phyloP scores from a whole-genome alignment of 1,284 basidiomycete genomes.

The Ustilago bromivora region DNA sequence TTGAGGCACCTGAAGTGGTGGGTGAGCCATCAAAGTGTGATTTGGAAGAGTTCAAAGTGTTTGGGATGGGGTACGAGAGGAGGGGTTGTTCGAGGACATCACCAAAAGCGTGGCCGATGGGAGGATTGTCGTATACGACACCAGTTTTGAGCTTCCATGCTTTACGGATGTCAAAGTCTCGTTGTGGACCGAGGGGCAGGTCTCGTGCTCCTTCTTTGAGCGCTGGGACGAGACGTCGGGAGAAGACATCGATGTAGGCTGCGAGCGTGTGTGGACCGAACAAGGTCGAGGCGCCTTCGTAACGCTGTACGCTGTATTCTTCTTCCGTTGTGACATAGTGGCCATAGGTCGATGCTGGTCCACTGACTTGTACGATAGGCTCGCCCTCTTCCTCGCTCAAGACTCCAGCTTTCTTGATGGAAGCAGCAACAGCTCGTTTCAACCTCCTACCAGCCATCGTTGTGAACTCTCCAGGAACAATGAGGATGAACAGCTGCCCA shows the following conservation, averaged over 20 bases:
- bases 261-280: conserved; percentile 84
- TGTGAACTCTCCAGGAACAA: conserved; percentile 79
- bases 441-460: conserved; percentile 74
- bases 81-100: conserved; percentile 77
- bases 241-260: conserved; percentile 82
- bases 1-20: conserved; percentile 67
- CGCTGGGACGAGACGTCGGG: conserved; percentile 54
- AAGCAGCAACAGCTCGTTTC: conserved; percentile 76
- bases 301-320: conserved; percentile 81
- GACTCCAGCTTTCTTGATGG: conserved; percentile 76
- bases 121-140: conserved; percentile 53
- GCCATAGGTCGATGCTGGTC: conserved; percentile 83
- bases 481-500: conserved; percentile 82
- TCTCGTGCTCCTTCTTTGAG: conserved; percentile 72
- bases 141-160: conserved; percentile 72
- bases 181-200: conserved; percentile 77
- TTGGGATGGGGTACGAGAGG: conserved; percentile 73
- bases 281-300: conserved; percentile 84
- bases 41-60: conserved; percentile 66
- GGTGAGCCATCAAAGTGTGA: conserved; percentile 13
- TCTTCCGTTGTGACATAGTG: conserved; percentile 80
- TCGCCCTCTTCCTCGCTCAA: conserved; percentile 72
- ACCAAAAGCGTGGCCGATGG: conserved; percentile 76
- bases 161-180: conserved; percentile 76
- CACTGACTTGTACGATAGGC: conserved; percentile 69